Evolutionary conservation across 1,284 basidiomycete genomes (phyloP), one percentile per base, ranked within the genome.

Genomic region (Cystobasidium slooffiae): DNA sequence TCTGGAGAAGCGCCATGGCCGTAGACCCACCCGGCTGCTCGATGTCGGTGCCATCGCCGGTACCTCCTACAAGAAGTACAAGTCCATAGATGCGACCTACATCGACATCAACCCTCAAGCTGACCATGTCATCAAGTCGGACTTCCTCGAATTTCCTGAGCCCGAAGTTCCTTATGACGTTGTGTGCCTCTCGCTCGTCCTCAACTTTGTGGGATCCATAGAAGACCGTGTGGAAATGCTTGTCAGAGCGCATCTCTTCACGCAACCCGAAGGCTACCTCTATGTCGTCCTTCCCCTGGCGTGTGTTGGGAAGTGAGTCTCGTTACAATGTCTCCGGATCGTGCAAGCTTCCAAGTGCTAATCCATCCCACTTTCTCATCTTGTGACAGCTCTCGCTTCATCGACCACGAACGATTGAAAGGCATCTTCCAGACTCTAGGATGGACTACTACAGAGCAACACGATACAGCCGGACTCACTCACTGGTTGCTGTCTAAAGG

Each of bases 181-280:
- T 56, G 81, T 84, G 22, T 78, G 78, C 5, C 77, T 84, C 16
- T 82, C 80, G 49, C 79, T 84, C 22, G 84, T 84, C 20, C 73
- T 84, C 77, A 84, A 84, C 77, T 84, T 83, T 76, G 81, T 82
- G 16, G 84, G 84, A 20, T 80, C 81, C 52, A 74, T 84, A 0
- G 62, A 75, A 14, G 78, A 81, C 63, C 76, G 83, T 16, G 78
- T 73, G 49, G 75, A 79, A 37, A 80, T 81, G 76, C 76, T 81
- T 46, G 63, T 68, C 1, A 78, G 75, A 53, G 76, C 78, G 1
- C 80, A 80, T 62, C 12, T 52, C n/a, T 79, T 78, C 75, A 72
- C 80, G 58, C 75, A 77, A 18, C 75, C 78, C 0, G 31, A 74
- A 20, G 83, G 83, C 2, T 81, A 79, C 72, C 78, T 83, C 53